phyloP scores from a whole-genome alignment of 495 filamentous ascomycete species.

The Thermothielavioides terrestris region DNA sequence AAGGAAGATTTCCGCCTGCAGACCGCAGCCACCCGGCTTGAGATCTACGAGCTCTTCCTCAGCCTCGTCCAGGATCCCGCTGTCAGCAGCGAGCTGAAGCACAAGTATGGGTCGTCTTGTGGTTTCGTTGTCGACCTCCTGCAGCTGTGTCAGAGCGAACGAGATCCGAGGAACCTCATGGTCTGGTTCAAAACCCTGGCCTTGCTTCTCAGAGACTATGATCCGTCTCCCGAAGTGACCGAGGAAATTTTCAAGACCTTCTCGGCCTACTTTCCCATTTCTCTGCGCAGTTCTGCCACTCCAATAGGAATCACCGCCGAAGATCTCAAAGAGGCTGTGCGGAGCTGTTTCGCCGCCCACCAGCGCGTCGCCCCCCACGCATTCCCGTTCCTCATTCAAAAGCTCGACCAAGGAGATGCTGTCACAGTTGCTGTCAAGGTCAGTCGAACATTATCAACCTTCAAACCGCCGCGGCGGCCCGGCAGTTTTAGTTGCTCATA shows the following conservation, averaged over 20 bases:
- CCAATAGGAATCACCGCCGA: conserved; percentile 40
- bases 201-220: conserved; percentile 31
- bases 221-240: conserved; percentile 32
- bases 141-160: conserved; percentile 38
- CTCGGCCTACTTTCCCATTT: conserved; percentile 47
- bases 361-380: conserved; percentile 28
- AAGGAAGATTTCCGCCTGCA: conserved; percentile 43
- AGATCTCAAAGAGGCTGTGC: conserved; percentile 38
- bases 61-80: conserved; percentile 28
- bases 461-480: no score
- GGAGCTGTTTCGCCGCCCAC: conserved; percentile 40
- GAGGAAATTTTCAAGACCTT: conserved; percentile 39
- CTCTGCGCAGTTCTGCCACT: conserved; percentile 33
- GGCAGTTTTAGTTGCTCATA: no score
- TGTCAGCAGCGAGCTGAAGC: conserved; percentile 33
- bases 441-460: neutral
- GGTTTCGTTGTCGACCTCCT: conserved; percentile 35
- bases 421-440: conserved; percentile 43
- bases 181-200: conserved; percentile 39
- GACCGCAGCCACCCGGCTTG: conserved; percentile 34
- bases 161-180: conserved; percentile 41
- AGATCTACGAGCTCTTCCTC: conserved; percentile 40
- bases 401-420: conserved; percentile 43
- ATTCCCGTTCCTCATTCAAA: conserved; percentile 40
- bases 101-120: conserved; percentile 29